phyloP scores from a whole-genome alignment of 345 rosid species.

The Moricandia arvensis region DNA sequence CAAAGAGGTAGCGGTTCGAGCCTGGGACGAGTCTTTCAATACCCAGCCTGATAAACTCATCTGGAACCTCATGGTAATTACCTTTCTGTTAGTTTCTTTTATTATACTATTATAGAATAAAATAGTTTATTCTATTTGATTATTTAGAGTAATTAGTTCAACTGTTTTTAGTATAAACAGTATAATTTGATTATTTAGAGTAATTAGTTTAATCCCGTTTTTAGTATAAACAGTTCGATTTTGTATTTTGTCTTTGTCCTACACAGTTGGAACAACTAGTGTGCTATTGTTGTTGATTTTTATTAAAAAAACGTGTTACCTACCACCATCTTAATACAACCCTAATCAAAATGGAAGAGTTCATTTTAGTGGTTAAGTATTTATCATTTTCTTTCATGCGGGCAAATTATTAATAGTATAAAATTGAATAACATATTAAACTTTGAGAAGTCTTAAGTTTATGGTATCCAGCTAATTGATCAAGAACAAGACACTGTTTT shows the following conservation, averaged over 20 bases:
- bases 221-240: constrained; percentile 3
- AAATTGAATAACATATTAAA: neutral
- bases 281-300: neutral
- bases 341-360: constrained; percentile 9
- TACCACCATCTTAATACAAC: constrained; percentile 28
- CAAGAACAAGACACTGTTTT: neutral
- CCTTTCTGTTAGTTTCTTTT: neutral
- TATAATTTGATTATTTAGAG: neutral
- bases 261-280: constrained; percentile 36
- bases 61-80: constrained; percentile 87
- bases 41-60: constrained; percentile 95
- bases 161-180: neutral
- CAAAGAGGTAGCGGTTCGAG: constrained; percentile 86
- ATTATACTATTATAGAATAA: neutral
- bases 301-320: constrained; percentile 23
- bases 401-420: neutral
- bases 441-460: neutral
- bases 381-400: constrained; percentile 15
- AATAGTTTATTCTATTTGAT: neutral
- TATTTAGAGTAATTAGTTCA: neutral
- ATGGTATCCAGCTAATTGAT: constrained; percentile 19
- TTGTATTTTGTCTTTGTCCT: constrained; percentile 25
- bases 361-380: constrained; percentile 15
- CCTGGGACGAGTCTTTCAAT: constrained; percentile 89
- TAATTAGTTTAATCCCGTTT: neutral